A percentile compares a stretch with the other conserved stretches of the same genome.
phyloP scores from a whole-genome alignment of 2,329 filamentous ascomycete genomes.

The Verticillium dahliae region DNA sequence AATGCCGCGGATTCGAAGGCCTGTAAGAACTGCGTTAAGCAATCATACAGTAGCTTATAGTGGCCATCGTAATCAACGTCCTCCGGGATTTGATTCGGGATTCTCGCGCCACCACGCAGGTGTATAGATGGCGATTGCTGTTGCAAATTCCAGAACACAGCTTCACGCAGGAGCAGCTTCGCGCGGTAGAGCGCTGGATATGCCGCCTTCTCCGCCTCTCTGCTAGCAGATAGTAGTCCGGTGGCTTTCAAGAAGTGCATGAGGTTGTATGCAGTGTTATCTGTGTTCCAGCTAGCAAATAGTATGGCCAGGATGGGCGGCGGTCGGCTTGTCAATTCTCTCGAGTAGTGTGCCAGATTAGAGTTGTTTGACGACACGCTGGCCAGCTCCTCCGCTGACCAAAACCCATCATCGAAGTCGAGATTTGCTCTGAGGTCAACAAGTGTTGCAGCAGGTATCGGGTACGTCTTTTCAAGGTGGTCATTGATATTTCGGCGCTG shows the following conservation, averaged over 20 bases:
- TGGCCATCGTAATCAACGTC: constrained; percentile 42
- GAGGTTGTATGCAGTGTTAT: constrained; percentile 41
- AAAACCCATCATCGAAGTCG: constrained; percentile 51
- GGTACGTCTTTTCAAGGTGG: constrained; percentile 39
- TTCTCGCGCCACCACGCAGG: constrained; percentile 16
- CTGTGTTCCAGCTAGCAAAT: constrained; percentile 44
- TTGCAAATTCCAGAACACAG: constrained; percentile 46
- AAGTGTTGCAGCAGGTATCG: constrained; percentile 29
- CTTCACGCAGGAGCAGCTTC: constrained; percentile 49
- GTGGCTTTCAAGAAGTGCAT: constrained; percentile 46
- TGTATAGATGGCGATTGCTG: constrained; percentile 40
- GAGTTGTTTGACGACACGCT: constrained; percentile 30
- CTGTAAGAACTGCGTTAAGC: constrained; percentile 44
- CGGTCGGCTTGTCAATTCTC: constrained; percentile 30
- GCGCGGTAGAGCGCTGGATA: constrained; percentile 47
- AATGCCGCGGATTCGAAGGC: constrained; percentile 41
- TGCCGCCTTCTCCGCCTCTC: constrained; percentile 39
- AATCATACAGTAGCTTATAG: constrained; percentile 40
- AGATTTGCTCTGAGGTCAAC: constrained; percentile 36
- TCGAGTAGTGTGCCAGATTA: constrained; percentile 28
- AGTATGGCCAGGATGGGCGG: constrained; percentile 45
- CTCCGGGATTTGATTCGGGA: constrained; percentile 20
- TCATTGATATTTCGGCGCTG: constrained; percentile 45
- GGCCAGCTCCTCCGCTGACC: constrained; percentile 48
- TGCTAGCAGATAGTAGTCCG: constrained; percentile 38